These are phyloP conservation scores for Venturia aucupariae DNA, from an alignment of 2,329 filamentous ascomycete species.

Conservation along the genomic window DNA sequence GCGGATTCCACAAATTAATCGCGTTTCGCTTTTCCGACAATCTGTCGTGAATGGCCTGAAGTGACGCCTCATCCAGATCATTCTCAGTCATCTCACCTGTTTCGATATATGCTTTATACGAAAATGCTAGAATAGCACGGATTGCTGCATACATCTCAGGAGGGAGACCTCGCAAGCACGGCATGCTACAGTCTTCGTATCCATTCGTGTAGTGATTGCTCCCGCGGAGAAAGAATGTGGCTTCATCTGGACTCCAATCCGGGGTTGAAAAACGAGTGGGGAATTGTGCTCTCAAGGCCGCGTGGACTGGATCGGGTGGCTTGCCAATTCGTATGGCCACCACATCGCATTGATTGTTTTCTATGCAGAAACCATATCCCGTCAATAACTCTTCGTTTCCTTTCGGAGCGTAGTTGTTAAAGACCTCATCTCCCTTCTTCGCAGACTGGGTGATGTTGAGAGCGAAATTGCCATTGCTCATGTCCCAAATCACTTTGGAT, in stretches of 20 bases:
- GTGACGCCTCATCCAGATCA: conserved; percentile 1
- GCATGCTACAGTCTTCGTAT: conserved; percentile 21
- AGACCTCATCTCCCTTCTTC: conserved; percentile 33
- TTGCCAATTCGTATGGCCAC: conserved; percentile 34
- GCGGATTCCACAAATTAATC: conserved; percentile 13
- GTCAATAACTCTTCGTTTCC: conserved; percentile 44
- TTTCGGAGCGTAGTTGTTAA: conserved; percentile 47
- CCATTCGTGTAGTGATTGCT: conserved; percentile 25
- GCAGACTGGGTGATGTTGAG: conserved; percentile 29
- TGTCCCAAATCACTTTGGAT: conserved; percentile 40
- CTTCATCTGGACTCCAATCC: conserved; percentile 28
- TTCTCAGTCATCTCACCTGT: conserved; percentile 14
- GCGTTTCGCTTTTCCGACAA: conserved; percentile 25
- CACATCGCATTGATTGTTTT: conserved; percentile 38
- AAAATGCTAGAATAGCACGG: conserved; percentile 19
- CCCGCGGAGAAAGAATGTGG: conserved; percentile 30
- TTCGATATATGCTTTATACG: conserved; percentile 14
- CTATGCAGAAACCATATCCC: conserved; percentile 44
- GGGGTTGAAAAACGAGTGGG: conserved; percentile 26
- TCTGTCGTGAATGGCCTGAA: conserved; percentile 19
- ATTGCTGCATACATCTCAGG: conserved; percentile 26
- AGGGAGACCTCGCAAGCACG: conserved; percentile 27
- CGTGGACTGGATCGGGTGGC: conserved; percentile 29
- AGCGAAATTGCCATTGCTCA: conserved; percentile 30
- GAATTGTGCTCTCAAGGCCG: conserved; percentile 21